Evolutionary conservation across 1,284 basidiomycete genomes (phyloP).

Genomic region (Leccinum pachyderme): DNA sequence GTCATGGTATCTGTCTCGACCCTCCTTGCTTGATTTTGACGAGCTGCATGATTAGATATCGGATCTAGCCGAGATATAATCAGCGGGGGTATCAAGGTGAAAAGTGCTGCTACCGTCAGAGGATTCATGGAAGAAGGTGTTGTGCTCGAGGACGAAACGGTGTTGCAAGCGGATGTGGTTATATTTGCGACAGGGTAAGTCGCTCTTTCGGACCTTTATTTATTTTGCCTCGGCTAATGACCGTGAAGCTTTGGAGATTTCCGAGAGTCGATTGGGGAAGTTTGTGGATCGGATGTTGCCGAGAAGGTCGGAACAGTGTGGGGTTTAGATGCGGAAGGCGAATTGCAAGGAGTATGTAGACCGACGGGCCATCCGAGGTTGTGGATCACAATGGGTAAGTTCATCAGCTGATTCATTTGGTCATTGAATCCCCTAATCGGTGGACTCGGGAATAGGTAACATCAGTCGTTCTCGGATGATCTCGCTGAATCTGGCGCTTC

Average conservation of each 20-base stretch:
- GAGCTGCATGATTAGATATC: not conserved
- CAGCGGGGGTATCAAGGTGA: not conserved
- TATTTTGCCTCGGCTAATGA: no score
- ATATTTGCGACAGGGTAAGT: constrained; percentile 44
- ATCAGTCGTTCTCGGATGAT: constrained; percentile 33
- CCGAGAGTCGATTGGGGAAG: constrained; percentile 31
- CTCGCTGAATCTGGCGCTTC: constrained; percentile 38
- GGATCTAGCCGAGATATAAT: not conserved
- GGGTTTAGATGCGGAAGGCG: constrained; percentile 37
- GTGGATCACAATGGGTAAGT: constrained; percentile 37
- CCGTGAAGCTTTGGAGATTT: constrained; percentile 25
- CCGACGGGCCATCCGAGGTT: constrained; percentile 28
- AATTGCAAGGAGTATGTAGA: constrained; percentile 36
- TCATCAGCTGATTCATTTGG: not conserved
- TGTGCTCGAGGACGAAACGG: constrained; percentile 39
- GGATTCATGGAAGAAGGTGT: constrained; percentile 35
- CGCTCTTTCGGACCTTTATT: not conserved
- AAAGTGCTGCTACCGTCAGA: constrained; percentile 15
- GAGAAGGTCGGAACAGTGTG: constrained; percentile 39
- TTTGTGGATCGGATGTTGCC: constrained; percentile 40
- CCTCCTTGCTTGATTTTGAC: not conserved
- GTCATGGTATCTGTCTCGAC: not conserved
- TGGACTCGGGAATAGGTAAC: constrained; percentile 26
- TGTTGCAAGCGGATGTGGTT: constrained; percentile 42
- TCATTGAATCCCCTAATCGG: not conserved